phyloP scores from a whole-genome alignment of 495 filamentous ascomycete genomes.

The Lophiostoma macrostomum region DNA sequence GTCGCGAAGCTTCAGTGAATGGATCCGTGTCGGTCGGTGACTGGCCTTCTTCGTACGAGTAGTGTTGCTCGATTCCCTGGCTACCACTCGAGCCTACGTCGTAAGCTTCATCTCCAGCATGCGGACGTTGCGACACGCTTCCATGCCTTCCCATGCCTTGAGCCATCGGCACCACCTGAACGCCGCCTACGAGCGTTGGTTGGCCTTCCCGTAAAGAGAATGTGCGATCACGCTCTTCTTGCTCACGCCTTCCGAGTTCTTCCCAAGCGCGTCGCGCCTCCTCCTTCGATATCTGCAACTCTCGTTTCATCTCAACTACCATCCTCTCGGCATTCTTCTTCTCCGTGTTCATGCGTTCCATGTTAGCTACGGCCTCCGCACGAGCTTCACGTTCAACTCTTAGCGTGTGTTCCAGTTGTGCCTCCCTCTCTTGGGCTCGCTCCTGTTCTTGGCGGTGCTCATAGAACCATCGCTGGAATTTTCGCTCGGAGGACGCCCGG shows the following conservation, averaged over 20 bases:
- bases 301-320: slow-evolving; percentile 80
- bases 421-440: slow-evolving; percentile 76
- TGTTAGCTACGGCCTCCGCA: slow-evolving; percentile 53
- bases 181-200: slow-evolving; percentile 83
- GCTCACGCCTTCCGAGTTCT: slow-evolving; percentile 88
- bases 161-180: slow-evolving; percentile 95
- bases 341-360: slow-evolving; percentile 57
- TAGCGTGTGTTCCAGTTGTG: slow-evolving; percentile 70
- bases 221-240: slow-evolving; percentile 92
- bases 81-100: slow-evolving; percentile 11
- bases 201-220: slow-evolving; percentile 80
- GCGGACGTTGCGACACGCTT: slow-evolving; percentile 43
- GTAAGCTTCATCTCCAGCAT: slow-evolving; percentile 38
- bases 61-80: slow-evolving; percentile 37
- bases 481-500: slow-evolving; percentile 89
- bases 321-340: slow-evolving; percentile 68
- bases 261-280: slow-evolving; percentile 97
- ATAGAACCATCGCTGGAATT: slow-evolving; percentile 98
- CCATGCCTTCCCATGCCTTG: slow-evolving; percentile 67
- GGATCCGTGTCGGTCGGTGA: slow-evolving; percentile 57
- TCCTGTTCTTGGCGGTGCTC: slow-evolving; percentile 88
- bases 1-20: slow-evolving; percentile 50
- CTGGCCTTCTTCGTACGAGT: slow-evolving; percentile 47
- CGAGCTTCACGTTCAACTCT: slow-evolving; percentile 67
- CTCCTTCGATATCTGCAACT: slow-evolving; percentile 91